phyloP scores from a whole-genome alignment of 768 basidiomycete species.

The Cystobasidium tubakii region DNA sequence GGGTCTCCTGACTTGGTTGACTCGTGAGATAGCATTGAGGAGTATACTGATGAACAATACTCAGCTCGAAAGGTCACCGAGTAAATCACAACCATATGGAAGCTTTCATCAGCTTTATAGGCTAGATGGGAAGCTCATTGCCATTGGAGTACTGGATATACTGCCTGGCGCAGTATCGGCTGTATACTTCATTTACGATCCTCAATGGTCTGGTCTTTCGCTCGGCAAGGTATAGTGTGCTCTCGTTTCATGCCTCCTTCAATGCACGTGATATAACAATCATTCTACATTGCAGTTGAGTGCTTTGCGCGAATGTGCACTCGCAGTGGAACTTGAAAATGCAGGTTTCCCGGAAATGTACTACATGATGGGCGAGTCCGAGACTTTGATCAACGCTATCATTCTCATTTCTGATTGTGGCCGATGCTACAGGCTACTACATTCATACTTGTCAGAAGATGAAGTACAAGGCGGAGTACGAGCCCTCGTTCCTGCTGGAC shows the following conservation, averaged over 20 bases:
- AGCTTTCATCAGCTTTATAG: conserved; percentile 85
- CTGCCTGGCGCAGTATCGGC: conserved; percentile 73
- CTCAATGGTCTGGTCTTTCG: conserved; percentile 62
- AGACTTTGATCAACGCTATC: not conserved
- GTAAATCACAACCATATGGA: conserved; percentile 62
- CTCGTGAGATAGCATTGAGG: too few relatives aligned
- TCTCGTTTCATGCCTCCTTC: too few relatives aligned
- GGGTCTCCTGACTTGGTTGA: too few relatives aligned
- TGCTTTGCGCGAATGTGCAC: conserved; percentile 70
- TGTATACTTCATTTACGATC: conserved; percentile 86
- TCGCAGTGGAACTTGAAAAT: conserved; percentile 67
- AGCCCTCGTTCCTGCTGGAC: conserved; percentile 78
- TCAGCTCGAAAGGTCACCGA: conserved; percentile 38
- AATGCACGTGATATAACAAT: too few relatives aligned
- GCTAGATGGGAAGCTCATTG: conserved; percentile 73
- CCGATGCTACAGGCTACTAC: conserved; percentile 65
- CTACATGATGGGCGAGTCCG: conserved; percentile 74
- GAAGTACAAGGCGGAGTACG: conserved; percentile 90
- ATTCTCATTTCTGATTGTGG: not conserved
- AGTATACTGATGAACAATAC: too few relatives aligned
- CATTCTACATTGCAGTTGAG: too few relatives aligned
- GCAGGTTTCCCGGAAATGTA: conserved; percentile 65
- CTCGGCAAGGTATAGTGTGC: conserved; percentile 63
- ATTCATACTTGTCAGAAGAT: conserved; percentile 89
- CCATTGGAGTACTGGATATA: conserved; percentile 82